A percentile compares a stretch with the other conserved stretches of the same genome.
phyloP scores from a whole-genome alignment of 1,284 basidiomycete species.

The Fomitopsis betulina region DNA sequence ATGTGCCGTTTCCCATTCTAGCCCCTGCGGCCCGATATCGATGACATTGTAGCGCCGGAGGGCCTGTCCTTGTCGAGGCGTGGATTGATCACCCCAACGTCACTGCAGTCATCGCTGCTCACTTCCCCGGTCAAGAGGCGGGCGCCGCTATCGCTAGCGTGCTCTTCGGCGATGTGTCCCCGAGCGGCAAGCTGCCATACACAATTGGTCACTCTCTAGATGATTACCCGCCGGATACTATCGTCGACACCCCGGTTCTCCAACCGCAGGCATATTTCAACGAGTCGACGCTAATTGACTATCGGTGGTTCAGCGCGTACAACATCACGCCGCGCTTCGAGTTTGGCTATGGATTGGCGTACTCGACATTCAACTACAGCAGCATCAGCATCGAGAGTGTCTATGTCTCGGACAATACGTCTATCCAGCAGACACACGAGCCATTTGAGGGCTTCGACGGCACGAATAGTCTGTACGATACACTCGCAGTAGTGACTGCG shows the following conservation, averaged over 20 bases:
- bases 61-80: conserved; percentile 41
- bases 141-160: conserved; percentile 51
- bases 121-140: conserved; percentile 43
- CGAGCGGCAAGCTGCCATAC: conserved; percentile 67
- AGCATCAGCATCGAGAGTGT: conserved; percentile 11
- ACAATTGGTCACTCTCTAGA: conserved; percentile 63
- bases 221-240: conserved; percentile 50
- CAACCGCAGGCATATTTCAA: neutral
- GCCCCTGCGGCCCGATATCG: neutral
- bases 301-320: neutral
- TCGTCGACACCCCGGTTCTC: neutral
- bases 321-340: conserved; percentile 31
- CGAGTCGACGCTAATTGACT: neutral
- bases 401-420: neutral
- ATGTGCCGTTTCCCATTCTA: neutral
- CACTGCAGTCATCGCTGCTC: conserved; percentile 21
- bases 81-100: conserved; percentile 43
- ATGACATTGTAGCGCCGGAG: conserved; percentile 27
- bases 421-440: conserved; percentile 16
- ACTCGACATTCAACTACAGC: conserved; percentile 37
- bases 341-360: conserved; percentile 40
- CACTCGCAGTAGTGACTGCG: conserved; percentile 22
- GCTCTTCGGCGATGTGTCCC: conserved; percentile 43
- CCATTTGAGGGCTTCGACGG: conserved; percentile 20
- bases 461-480: conserved; percentile 25